These are phyloP conservation scores for Prunus mongolica DNA, from an alignment of 306 rosid species.

Conservation along the genomic window DNA sequence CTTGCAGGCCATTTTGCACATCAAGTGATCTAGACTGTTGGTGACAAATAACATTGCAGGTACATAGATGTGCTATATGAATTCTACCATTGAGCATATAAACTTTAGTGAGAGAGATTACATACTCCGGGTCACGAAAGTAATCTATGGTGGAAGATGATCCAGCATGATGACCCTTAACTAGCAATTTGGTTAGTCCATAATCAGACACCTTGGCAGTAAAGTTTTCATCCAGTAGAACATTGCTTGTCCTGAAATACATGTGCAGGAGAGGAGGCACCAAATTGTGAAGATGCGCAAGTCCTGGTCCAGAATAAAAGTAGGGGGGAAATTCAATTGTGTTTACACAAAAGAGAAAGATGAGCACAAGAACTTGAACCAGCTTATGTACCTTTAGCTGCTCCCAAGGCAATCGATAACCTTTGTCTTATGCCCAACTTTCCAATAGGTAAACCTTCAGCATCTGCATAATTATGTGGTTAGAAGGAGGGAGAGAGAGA, in stretches of 20 bases:
- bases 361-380: background rate
- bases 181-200: constrained; percentile 48
- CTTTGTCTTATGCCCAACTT: constrained; percentile 50
- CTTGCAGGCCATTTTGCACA: background rate
- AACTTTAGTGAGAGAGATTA: constrained; percentile 8
- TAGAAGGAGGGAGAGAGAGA: background rate
- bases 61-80: background rate
- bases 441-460: constrained; percentile 62
- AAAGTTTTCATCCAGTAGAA: constrained; percentile 55
- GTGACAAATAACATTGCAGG: background rate
- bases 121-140: constrained; percentile 73
- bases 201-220: constrained; percentile 64
- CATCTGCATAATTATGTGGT: constrained; percentile 41
- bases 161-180: constrained; percentile 31
- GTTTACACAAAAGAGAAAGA: constrained; percentile 7
- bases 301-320: constrained; percentile 38
- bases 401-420: constrained; percentile 58
- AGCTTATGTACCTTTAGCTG: constrained; percentile 54
- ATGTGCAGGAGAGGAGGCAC: constrained; percentile 67
- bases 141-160: constrained; percentile 54
- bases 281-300: constrained; percentile 61
- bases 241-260: constrained; percentile 61
- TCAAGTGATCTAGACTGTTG: background rate
- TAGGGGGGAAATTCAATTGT: background rate
- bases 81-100: background rate